Conservation (phyloP, 108 stramenopile species). For the Pseudonitzschia delicatissima region DNA sequence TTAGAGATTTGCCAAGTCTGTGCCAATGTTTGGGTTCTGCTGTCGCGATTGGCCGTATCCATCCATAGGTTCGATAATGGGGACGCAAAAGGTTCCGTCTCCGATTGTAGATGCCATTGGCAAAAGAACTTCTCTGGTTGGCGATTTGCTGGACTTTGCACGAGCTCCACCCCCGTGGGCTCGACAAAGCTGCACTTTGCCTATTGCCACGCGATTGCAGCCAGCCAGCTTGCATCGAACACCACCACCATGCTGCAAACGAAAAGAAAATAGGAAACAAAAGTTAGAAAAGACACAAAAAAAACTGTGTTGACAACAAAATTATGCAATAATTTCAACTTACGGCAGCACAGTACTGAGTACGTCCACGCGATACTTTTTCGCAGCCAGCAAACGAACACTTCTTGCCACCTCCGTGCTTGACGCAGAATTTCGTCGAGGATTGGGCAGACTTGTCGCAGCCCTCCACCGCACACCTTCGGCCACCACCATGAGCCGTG, state of each 20-base stretch:
- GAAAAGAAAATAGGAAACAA: background rate
- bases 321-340: slow-evolving; percentile 13
- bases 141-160: background rate
- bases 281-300: slow-evolving; percentile 22
- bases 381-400: slow-evolving; percentile 71
- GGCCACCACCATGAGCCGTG: slow-evolving; percentile 96
- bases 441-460: slow-evolving; percentile 94
- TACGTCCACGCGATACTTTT: slow-evolving; percentile 84
- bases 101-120: slow-evolving; percentile 4
- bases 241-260: slow-evolving; percentile 88
- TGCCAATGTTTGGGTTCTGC: background rate
- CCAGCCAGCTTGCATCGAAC: slow-evolving; percentile 91
- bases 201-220: slow-evolving; percentile 94
- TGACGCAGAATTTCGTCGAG: slow-evolving; percentile 93
- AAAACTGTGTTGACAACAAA: background rate
- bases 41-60: background rate
- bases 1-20: slow-evolving; percentile 5
- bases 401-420: slow-evolving; percentile 98
- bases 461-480: slow-evolving; percentile 83
- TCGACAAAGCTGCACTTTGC: slow-evolving; percentile 90
- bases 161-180: slow-evolving; percentile 86
- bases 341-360: slow-evolving; percentile 82
- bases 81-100: slow-evolving; percentile 2
- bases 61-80: background rate
- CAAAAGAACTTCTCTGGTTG: background rate